Percentiles rank a stretch among this genome's conserved stretches.
Evolutionary conservation across 169 alveolate genomes (phyloP).

Genomic region (Ichthyophthirius multifiliis): DNA sequence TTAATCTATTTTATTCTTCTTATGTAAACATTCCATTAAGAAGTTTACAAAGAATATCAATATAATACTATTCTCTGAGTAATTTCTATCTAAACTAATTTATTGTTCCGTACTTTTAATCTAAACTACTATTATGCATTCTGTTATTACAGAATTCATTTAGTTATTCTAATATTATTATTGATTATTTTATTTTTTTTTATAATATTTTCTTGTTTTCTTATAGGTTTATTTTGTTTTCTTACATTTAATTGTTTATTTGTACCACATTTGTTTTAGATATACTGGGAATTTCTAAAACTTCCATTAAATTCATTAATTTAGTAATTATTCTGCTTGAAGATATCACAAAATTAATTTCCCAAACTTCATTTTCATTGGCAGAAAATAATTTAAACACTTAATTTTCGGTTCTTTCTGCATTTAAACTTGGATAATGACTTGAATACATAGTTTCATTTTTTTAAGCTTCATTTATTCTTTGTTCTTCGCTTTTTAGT

Average conservation of each 20-base stretch:
- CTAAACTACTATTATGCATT: slow-evolving; percentile 28
- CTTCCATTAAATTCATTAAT: not conserved
- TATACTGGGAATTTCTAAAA: no score
- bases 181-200: slow-evolving; percentile 4
- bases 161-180: slow-evolving; percentile 6
- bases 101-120: slow-evolving; percentile 35
- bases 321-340: not conserved
- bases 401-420: not conserved
- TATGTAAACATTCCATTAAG: slow-evolving; percentile 3
- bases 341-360: not conserved
- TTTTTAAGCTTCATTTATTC: not conserved
- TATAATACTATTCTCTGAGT: slow-evolving; percentile 35
- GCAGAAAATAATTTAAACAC: slow-evolving; percentile 7
- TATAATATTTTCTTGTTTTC: slow-evolving; percentile 13
- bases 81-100: slow-evolving; percentile 18
- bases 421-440: not conserved
- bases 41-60: slow-evolving; percentile 26
- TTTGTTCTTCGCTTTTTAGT: not conserved
- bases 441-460: no score
- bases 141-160: slow-evolving; percentile 28
- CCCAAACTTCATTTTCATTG: slow-evolving; percentile 1
- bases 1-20: not conserved
- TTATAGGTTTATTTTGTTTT: not conserved
- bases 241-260: no score
- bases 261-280: no score